Evolutionary conservation across 352 stramenopile species (phyloP).

Genomic region (Pythium plurisporium): DNA sequence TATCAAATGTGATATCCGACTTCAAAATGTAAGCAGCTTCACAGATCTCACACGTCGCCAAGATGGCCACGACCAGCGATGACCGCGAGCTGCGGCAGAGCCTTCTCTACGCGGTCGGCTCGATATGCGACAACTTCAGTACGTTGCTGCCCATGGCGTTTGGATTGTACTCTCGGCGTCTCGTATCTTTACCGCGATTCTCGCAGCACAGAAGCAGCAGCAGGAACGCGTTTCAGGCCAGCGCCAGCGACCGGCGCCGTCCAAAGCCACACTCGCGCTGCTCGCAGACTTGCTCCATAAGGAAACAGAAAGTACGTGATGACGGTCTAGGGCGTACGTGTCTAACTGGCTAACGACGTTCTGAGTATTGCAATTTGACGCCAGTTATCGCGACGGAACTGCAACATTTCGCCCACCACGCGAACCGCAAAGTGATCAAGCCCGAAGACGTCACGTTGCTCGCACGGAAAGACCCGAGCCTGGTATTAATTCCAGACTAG

Average conservation of each 20-base stretch:
- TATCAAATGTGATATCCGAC: too few species aligned
- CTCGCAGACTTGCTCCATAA: conserved; percentile 65
- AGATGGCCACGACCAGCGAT: conserved; percentile 3
- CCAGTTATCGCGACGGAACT: conserved; percentile 72
- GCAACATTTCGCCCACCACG: conserved; percentile 70
- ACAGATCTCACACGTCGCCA: too few species aligned
- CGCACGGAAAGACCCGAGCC: conserved; percentile 49
- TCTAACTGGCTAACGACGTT: not conserved
- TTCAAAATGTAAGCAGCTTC: too few species aligned
- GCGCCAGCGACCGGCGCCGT: conserved; percentile 37
- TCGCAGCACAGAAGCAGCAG: conserved; percentile 48
- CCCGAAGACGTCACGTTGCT: conserved; percentile 62
- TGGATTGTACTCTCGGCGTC: too few species aligned
- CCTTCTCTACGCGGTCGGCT: conserved; percentile 62
- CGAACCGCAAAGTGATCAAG: conserved; percentile 71
- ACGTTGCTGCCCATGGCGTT: not conserved
- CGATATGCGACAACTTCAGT: conserved; percentile 67
- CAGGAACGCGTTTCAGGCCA: conserved; percentile 24
- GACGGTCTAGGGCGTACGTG: too few species aligned
- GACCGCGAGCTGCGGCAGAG: conserved; percentile 37
- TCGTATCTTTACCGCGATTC: not conserved
- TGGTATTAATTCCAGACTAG: conserved; percentile 25
- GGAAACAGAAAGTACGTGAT: conserved; percentile 44
- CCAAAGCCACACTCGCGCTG: conserved; percentile 61
- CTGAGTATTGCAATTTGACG: not conserved